A percentile compares a stretch with the other conserved stretches of the same genome.
Evolutionary conservation across 2,329 filamentous ascomycete genomes (phyloP).

Genomic region (Fusarium albosuccineum): DNA sequence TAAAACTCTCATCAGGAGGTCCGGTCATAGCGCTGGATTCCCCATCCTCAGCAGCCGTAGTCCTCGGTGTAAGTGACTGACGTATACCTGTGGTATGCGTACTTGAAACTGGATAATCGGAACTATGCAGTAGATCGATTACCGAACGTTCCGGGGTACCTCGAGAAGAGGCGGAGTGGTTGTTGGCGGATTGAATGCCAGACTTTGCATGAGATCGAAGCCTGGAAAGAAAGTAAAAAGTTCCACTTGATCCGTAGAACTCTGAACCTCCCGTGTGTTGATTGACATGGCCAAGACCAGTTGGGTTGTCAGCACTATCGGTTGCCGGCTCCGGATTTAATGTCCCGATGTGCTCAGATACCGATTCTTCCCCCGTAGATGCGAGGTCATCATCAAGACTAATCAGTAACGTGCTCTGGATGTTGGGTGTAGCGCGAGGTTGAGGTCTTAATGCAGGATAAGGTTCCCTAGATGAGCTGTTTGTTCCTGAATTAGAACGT

Average conservation of each 20-base stretch:
- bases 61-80: neutral
- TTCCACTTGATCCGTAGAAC: slow-evolving; percentile 20
- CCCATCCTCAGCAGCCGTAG: neutral
- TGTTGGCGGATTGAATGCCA: neutral
- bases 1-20: neutral
- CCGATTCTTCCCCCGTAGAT: neutral
- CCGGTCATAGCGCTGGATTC: neutral
- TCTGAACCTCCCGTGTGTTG: slow-evolving; percentile 23
- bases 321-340: neutral
- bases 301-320: neutral
- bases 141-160: slow-evolving; percentile 9
- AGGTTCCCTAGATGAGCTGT: too few species aligned
- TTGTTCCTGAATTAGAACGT: neutral
- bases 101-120: slow-evolving; percentile 16
- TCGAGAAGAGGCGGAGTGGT: neutral
- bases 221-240: slow-evolving; percentile 23
- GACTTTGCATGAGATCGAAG: slow-evolving; percentile 16
- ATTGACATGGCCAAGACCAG: slow-evolving; percentile 23
- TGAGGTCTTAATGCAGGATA: neutral
- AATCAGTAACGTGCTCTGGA: neutral
- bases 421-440: neutral
- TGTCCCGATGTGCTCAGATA: neutral
- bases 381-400: neutral
- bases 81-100: neutral
- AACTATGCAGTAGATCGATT: slow-evolving; percentile 21